phyloP scores from a whole-genome alignment of 2,329 filamentous ascomycete species.

The Fonsecaea monophora region DNA sequence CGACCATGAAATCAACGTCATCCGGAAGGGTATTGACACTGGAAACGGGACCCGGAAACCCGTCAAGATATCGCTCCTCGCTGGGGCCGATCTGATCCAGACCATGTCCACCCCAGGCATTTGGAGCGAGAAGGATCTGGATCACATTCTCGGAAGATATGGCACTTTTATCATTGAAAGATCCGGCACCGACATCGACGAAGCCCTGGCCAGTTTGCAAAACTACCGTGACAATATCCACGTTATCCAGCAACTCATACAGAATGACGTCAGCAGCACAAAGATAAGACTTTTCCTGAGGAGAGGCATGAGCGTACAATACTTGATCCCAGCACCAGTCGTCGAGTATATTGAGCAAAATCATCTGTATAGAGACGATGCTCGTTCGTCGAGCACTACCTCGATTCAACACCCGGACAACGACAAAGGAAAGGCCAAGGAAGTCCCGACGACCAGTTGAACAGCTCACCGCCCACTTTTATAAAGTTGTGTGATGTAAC shows the following conservation, averaged over 20 bases:
- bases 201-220: constrained; percentile 80
- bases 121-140: constrained; percentile 83
- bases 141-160: constrained; percentile 84
- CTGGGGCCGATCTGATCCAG: constrained; percentile 76
- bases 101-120: constrained; percentile 75
- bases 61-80: constrained; percentile 79
- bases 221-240: constrained; percentile 85
- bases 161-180: constrained; percentile 88
- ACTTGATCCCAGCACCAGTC: constrained; percentile 74
- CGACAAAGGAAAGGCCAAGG: constrained; percentile 38
- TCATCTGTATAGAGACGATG: constrained; percentile 66
- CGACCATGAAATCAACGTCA: constrained; percentile 83
- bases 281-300: constrained; percentile 82
- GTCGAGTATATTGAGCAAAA: constrained; percentile 76
- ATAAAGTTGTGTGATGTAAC: background rate
- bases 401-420: constrained; percentile 31
- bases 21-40: constrained; percentile 74
- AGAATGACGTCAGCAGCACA: constrained; percentile 81
- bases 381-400: constrained; percentile 35
- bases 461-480: background rate
- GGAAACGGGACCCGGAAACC: constrained; percentile 70
- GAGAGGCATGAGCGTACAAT: constrained; percentile 81
- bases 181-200: constrained; percentile 84
- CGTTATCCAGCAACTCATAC: constrained; percentile 86
- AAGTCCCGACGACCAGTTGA: constrained; percentile 1